phyloP scores from a whole-genome alignment of 768 basidiomycete species.

The Pleurotus platypus region DNA sequence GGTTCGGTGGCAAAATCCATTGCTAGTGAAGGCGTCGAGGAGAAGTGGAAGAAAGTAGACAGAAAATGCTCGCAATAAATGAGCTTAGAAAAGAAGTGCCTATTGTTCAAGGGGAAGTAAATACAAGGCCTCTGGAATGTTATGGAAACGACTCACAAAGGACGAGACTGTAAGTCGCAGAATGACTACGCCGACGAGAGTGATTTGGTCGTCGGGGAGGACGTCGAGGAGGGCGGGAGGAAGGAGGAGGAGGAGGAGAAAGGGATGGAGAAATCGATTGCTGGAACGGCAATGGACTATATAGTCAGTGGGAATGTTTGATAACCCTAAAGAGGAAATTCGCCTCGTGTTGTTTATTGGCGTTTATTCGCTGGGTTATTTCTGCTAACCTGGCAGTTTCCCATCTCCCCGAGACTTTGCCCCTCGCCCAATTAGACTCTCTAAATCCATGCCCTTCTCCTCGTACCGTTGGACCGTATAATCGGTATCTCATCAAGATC shows the following conservation, averaged over 20 bases:
- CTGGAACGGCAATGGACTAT: conserved; percentile 12
- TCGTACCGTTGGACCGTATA: conserved; percentile 5
- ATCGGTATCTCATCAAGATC: conserved; percentile 11
- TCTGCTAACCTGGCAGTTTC: neutral
- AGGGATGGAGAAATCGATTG: conserved; percentile 22
- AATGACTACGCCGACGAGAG: conserved; percentile 14
- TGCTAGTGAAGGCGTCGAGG: conserved; percentile 27
- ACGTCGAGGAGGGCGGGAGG: conserved; percentile 15
- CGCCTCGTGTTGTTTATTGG: conserved; percentile 8
- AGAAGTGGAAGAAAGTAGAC: conserved; percentile 26
- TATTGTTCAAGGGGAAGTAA: conserved; percentile 18
- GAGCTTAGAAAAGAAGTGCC: conserved; percentile 23
- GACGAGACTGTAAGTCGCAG: conserved; percentile 15
- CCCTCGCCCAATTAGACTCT: conserved; percentile 7
- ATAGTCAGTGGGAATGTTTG: conserved; percentile 8
- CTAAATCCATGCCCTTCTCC: conserved; percentile 6
- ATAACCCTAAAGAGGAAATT: conserved; percentile 10
- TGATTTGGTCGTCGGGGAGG: conserved; percentile 6
- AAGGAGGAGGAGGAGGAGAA: conserved; percentile 20
- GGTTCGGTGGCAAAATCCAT: conserved; percentile 40
- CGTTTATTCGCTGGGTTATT: conserved; percentile 10
- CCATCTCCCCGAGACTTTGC: conserved; percentile 8
- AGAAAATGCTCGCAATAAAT: conserved; percentile 16
- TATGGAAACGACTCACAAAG: conserved; percentile 26
- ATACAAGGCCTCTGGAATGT: conserved; percentile 33